phyloP scores from a whole-genome alignment of 805 yeast genomes.

The Saturnispora halmiae region DNA sequence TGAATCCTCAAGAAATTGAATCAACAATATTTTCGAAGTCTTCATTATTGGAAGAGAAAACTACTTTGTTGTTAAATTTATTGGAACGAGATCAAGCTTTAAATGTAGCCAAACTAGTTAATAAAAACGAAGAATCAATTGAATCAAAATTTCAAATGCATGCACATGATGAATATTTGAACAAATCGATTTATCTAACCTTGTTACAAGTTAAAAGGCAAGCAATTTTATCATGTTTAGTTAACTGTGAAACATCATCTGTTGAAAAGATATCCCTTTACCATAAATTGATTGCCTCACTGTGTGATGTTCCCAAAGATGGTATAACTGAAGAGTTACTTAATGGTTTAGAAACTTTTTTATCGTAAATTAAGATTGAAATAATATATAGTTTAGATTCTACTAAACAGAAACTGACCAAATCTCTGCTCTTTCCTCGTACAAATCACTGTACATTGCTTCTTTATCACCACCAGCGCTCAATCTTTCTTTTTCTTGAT shows the following conservation, averaged over 20 bases:
- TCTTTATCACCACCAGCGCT: slow-evolving; percentile 88
- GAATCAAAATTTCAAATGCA: not conserved
- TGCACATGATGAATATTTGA: not conserved
- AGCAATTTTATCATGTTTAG: slow-evolving; percentile 1
- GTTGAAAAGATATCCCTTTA: slow-evolving; percentile 40
- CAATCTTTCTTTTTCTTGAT: slow-evolving; percentile 78
- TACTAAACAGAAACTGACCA: slow-evolving; percentile 40
- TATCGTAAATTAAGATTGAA: slow-evolving; percentile 4
- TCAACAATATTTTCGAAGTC: not conserved
- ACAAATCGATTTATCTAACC: slow-evolving; percentile 26
- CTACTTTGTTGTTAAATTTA: slow-evolving; percentile 30
- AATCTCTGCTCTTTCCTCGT: slow-evolving; percentile 78
- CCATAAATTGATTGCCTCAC: slow-evolving; percentile 63
- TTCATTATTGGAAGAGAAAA: slow-evolving; percentile 19
- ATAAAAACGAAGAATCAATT: slow-evolving; percentile 36
- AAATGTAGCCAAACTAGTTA: slow-evolving; percentile 48
- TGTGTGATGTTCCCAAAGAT: slow-evolving; percentile 70
- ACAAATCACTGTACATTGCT: slow-evolving; percentile 71
- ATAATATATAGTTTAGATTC: not conserved
- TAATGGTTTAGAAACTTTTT: slow-evolving; percentile 56
- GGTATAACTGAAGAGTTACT: slow-evolving; percentile 70
- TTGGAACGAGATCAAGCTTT: slow-evolving; percentile 57
- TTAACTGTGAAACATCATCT: slow-evolving; percentile 5
- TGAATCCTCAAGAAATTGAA: slow-evolving; percentile 4
- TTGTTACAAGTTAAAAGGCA: slow-evolving; percentile 29